Evolutionary conservation across 1,284 basidiomycete species (phyloP).

Genomic region (Gymnopus androsaceus): DNA sequence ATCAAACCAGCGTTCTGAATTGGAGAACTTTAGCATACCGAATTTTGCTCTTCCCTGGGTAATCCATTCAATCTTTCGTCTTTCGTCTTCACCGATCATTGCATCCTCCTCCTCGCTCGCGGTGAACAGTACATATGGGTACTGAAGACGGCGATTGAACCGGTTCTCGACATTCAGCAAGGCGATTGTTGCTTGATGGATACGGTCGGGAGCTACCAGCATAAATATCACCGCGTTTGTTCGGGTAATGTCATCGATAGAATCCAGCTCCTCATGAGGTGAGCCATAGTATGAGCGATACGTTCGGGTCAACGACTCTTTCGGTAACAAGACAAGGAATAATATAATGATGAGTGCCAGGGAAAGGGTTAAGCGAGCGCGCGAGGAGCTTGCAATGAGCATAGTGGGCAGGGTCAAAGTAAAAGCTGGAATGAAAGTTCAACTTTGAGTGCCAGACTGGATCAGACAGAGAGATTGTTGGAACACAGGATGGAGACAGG

Average conservation of each 20-base stretch:
- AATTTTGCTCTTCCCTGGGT: conserved; percentile 29
- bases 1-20: neutral
- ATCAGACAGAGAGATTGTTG: too few species aligned
- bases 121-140: conserved; percentile 31
- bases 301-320: neutral
- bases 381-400: conserved; percentile 9
- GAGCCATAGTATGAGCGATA: conserved; percentile 12
- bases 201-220: conserved; percentile 25
- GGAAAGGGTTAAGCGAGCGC: conserved; percentile 7
- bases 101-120: conserved; percentile 24
- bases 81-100: conserved; percentile 25
- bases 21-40: conserved; percentile 17
- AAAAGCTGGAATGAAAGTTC: neutral
- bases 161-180: conserved; percentile 31
- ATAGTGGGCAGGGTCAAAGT: neutral
- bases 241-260: neutral
- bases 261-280: neutral
- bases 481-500: too few species aligned
- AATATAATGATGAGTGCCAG: neutral
- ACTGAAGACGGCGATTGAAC: conserved; percentile 31
- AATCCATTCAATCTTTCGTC: conserved; percentile 26
- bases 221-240: conserved; percentile 32
- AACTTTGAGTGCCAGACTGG: too few species aligned
- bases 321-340: conserved; percentile 5
- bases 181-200: conserved; percentile 29